A percentile compares a stretch with the other conserved stretches of the same genome.
Conservation (phyloP, 345 rosid genomes). For the Lenwebbia sp. region DNA sequence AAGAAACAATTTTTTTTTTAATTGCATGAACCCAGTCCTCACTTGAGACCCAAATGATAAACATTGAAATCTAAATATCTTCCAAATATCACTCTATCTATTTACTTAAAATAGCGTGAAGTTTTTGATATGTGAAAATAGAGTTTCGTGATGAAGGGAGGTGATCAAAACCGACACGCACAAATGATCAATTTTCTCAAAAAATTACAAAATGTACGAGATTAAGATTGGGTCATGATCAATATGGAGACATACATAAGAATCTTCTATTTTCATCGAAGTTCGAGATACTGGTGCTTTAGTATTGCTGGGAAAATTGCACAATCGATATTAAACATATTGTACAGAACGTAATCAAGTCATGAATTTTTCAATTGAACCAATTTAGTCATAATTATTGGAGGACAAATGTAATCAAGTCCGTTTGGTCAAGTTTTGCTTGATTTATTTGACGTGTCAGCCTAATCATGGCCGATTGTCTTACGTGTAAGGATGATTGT, state of each 20-base stretch:
- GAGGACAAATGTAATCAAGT: too few species aligned
- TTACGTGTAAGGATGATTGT: too few species aligned
- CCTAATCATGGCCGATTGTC: too few species aligned
- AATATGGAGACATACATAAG: neutral
- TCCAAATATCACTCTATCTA: neutral
- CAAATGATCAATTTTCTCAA: neutral
- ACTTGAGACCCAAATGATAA: neutral
- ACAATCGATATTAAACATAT: too few species aligned
- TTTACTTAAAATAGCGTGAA: neutral
- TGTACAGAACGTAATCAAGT: too few species aligned
- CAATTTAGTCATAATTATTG: too few species aligned
- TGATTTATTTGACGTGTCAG: too few species aligned
- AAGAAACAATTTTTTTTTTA: neutral
- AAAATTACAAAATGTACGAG: neutral
- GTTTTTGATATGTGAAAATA: neutral
- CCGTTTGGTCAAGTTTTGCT: too few species aligned
- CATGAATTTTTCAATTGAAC: too few species aligned
- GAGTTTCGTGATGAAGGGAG: accelerated
- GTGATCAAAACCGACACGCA: neutral
- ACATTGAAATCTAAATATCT: neutral
- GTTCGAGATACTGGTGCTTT: too few species aligned
- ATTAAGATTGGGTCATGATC: accelerated
- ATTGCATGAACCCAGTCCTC: neutral
- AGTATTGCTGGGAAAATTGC: too few species aligned
- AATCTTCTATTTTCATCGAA: neutral